Conservation (phyloP, 306 rosid genomes). For the Mimosa pudica region DNA sequence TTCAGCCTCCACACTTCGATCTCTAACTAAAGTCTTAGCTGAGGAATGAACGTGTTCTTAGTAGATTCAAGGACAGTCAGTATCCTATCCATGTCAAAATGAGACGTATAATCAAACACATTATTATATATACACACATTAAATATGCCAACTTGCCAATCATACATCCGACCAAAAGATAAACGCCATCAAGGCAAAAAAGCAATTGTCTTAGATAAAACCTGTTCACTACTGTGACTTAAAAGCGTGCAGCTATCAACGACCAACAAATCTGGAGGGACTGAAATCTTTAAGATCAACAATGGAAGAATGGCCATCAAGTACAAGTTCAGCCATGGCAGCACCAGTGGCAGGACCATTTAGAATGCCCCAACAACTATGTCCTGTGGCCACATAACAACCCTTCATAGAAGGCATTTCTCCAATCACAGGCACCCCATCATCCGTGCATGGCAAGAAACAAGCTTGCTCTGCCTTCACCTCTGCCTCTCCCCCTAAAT, state of each 20-base stretch:
- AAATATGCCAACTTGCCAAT: neutral
- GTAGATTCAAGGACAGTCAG: neutral
- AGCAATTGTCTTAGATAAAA: neutral
- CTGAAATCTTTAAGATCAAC: constrained; percentile 74
- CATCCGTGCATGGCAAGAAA: constrained; percentile 80
- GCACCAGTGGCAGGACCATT: constrained; percentile 96
- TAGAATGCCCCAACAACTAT: constrained; percentile 89
- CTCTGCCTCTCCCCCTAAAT: constrained; percentile 59
- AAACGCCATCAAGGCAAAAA: neutral
- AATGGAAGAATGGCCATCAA: constrained; percentile 65
- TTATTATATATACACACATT: neutral
- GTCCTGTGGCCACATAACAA: constrained; percentile 89
- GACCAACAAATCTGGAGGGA: constrained; percentile 64
- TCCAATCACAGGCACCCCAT: constrained; percentile 71
- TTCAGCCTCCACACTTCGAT: neutral
- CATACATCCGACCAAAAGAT: neutral
- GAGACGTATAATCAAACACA: neutral
- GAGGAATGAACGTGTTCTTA: neutral
- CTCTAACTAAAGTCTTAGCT: neutral
- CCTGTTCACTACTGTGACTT: neutral
- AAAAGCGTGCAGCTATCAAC: constrained; percentile 25
- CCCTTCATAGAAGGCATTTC: constrained; percentile 63
- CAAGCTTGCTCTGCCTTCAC: constrained; percentile 92
- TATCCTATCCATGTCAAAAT: neutral
- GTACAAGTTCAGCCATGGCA: constrained; percentile 80